phyloP scores from a whole-genome alignment of 2,329 filamentous ascomycete genomes.

The Aspergillus versicolor region DNA sequence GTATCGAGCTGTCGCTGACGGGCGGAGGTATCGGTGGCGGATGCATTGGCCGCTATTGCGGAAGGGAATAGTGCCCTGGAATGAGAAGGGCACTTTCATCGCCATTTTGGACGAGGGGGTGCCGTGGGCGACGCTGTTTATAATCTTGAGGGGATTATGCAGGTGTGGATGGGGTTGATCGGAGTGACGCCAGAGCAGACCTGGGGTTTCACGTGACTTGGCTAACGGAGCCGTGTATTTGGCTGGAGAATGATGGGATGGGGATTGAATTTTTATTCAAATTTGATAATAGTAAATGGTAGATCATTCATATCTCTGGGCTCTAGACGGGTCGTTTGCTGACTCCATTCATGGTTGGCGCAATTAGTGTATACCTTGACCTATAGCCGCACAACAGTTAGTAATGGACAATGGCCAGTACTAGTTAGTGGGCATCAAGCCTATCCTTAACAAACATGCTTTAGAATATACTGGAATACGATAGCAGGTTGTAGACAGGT shows the following conservation, averaged over 20 bases:
- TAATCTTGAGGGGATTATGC: not conserved
- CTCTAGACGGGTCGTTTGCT: no score
- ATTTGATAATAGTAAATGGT: not conserved
- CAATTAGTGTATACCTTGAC: not conserved
- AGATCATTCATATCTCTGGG: no score
- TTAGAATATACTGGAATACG: not conserved
- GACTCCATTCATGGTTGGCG: no score
- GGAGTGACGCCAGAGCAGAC: not conserved
- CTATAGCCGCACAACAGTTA: not conserved
- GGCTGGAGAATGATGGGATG: no score
- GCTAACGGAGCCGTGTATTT: not conserved
- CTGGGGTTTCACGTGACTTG: not conserved
- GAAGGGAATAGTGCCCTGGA: slow-evolving; percentile 20
- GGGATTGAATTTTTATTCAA: not conserved
- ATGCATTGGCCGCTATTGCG: slow-evolving; percentile 29
- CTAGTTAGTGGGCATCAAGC: not conserved
- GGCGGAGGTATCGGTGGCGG: slow-evolving; percentile 19
- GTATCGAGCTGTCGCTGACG: slow-evolving; percentile 16
- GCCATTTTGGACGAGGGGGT: slow-evolving; percentile 5
- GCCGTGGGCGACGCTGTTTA: not conserved
- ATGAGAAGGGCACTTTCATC: slow-evolving; percentile 12
- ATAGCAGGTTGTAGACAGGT: not conserved
- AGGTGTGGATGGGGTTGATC: not conserved
- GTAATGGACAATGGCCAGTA: not conserved
- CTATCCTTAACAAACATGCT: not conserved